A percentile compares a stretch with the other conserved stretches of the same genome.
phyloP scores from a whole-genome alignment of 768 basidiomycete species.

The Dentipellis fragilis region DNA sequence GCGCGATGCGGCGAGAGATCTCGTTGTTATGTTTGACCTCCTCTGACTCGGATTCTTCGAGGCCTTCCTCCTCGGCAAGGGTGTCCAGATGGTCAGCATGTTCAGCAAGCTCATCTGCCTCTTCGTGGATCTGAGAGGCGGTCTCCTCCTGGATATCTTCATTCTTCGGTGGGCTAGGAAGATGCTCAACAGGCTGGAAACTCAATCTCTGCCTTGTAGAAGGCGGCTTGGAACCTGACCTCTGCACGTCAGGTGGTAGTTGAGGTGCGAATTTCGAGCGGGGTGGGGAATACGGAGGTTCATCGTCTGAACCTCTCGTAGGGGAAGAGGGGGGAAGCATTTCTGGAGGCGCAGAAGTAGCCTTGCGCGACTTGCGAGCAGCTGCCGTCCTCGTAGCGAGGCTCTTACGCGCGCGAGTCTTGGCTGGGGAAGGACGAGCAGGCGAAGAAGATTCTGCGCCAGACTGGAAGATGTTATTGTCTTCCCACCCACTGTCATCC shows the following conservation, averaged over 20 bases:
- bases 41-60: constrained; percentile 14
- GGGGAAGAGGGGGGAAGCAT: constrained; percentile 19
- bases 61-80: constrained; percentile 1
- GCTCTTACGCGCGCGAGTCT: constrained; percentile 24
- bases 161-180: constrained; percentile 7
- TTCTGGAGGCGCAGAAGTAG: constrained; percentile 63
- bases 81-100: background rate
- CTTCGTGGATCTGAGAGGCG: constrained; percentile 10
- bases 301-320: constrained; percentile 5
- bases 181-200: constrained; percentile 22
- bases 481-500: constrained; percentile 83
- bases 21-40: constrained; percentile 14
- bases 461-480: constrained; percentile 84
- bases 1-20: constrained; percentile 29
- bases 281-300: constrained; percentile 27
- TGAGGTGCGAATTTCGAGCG: constrained; percentile 50
- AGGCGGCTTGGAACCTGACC: background rate
- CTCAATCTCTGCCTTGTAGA: constrained; percentile 14
- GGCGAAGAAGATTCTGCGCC: constrained; percentile 87
- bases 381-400: constrained; percentile 29
- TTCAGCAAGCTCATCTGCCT: background rate
- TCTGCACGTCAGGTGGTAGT: constrained; percentile 27
- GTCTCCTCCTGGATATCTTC: constrained; percentile 13
- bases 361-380: constrained; percentile 48
- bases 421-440: constrained; percentile 44